Base-by-base conservation (phyloP, 768 basidiomycete genomes). In the Tylopilus sp. region DNA sequence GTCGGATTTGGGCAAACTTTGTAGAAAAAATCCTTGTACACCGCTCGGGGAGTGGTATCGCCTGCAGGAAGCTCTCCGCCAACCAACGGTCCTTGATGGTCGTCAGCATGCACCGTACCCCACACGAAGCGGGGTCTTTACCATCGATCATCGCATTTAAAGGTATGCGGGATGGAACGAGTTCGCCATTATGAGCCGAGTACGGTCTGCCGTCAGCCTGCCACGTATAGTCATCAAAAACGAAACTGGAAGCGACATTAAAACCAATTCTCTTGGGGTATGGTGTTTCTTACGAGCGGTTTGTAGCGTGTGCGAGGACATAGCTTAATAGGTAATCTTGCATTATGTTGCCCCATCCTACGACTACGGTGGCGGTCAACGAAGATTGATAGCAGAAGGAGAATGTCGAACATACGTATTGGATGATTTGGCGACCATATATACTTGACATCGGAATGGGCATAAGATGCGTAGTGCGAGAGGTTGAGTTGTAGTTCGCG, bases 341-440 rank as follows among this genome's bases (percentile, higher is more conserved):
- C 71, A 73, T 67, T 26, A 65, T 60, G 41, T 74, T 73, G 31
- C 70, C 69, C 66, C 66, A 73, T 15, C 72, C 73, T 26, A 64
- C 61, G 33, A 52, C 73, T 73, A 13, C 15, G 36, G 20, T 5
- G 21, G 30, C 20, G 18, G 25, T 62, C 9, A 57, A 43, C 25
- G 12, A 39, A 38, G 25, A n/a, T n/a, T 39, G 45, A 38, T 21
- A 9, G 1, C 11, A 18, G 2, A 40, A 12, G 21, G 3, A 11
- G 11, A 17, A 26, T 28, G 10, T 21, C 28, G 6, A 30, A n/a
- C 41, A 45, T 54, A 53, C 52, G 22, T 36, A 35, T 44, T 43
- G 68, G 72, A 55, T 80, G 77, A 50, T 77, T 79, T 18, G 75
- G 71, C 18, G 77, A 65, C 66, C 70, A 79, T 3, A 81, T 46